Conservation (phyloP, 495 filamentous ascomycete species). For the Parathielavia appendiculata region DNA sequence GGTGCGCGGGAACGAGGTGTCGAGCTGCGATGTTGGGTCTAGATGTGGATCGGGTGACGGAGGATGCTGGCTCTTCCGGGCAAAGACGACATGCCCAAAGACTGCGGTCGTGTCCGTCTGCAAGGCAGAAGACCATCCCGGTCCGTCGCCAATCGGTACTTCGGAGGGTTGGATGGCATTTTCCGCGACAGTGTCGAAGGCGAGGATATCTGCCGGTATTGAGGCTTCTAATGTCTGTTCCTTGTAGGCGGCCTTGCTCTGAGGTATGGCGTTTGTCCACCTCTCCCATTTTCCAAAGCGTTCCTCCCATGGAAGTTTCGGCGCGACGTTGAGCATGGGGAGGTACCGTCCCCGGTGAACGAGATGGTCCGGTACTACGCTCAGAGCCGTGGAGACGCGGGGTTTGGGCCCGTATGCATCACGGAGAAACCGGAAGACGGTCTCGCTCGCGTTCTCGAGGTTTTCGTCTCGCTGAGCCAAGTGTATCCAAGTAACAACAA, state of each 20-base stretch:
- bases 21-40: neutral
- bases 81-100: constrained; percentile 42
- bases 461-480: constrained; percentile 15
- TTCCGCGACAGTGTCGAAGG: constrained; percentile 3
- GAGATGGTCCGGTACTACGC: neutral
- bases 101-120: constrained; percentile 32
- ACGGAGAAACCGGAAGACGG: constrained; percentile 41
- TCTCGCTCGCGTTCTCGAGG: constrained; percentile 33
- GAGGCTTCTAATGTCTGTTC: neutral
- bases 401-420: constrained; percentile 30
- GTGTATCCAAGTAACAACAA: constrained; percentile 40
- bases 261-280: constrained; percentile 23
- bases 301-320: constrained; percentile 43
- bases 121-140: constrained; percentile 28
- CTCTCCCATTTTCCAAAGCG: constrained; percentile 39
- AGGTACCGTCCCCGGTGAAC: constrained; percentile 25
- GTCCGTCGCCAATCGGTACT: neutral
- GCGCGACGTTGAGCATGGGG: constrained; percentile 18
- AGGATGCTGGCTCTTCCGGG: constrained; percentile 14
- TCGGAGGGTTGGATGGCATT: neutral
- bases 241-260: neutral
- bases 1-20: constrained; percentile 18
- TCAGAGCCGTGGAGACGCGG: constrained; percentile 20
- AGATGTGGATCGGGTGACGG: constrained; percentile 24
- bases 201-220: constrained; percentile 19